These are phyloP conservation scores for Nadsonia starkeyi-henricii DNA, from an alignment of 1,139 yeast species.

Conservation along the genomic window DNA sequence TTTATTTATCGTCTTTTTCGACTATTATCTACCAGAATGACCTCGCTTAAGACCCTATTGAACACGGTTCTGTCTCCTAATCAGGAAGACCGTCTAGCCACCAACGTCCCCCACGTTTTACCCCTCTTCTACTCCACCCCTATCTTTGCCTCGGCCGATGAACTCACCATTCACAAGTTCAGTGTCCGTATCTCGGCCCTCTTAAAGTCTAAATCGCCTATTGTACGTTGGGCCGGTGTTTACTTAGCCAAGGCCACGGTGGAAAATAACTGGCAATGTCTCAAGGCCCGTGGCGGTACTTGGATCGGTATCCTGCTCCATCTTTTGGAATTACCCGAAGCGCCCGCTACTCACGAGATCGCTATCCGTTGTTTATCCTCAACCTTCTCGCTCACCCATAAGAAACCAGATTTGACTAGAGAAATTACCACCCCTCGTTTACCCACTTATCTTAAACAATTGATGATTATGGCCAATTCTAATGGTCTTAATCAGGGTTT, in stretches of 20 bases:
- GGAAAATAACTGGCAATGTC: conserved; percentile 18
- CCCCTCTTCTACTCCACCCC: conserved; percentile 11
- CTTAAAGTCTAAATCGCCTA: conserved; percentile 20
- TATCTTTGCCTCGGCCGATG: conserved; percentile 14
- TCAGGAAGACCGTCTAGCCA: conserved; percentile 11
- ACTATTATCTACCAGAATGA: no score
- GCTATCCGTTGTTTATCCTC: conserved; percentile 36
- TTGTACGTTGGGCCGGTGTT: conserved; percentile 23
- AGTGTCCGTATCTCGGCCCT: conserved; percentile 24
- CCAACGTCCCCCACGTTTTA: conserved; percentile 11
- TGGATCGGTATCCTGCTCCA: conserved; percentile 44
- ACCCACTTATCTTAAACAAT: conserved; percentile 42
- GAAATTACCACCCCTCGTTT: conserved; percentile 74
- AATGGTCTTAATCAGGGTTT: conserved; percentile 20
- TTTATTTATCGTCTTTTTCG: no score
- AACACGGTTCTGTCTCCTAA: conserved; percentile 12
- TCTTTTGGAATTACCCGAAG: conserved; percentile 39
- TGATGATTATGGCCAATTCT: conserved; percentile 28
- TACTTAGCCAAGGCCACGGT: conserved; percentile 19
- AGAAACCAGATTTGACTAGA: conserved; percentile 73
- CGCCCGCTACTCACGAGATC: conserved; percentile 32
- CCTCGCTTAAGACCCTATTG: conserved; percentile 10
- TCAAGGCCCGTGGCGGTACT: conserved; percentile 37
- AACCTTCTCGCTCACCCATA: conserved; percentile 46
- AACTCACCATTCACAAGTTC: conserved; percentile 21